phyloP scores from a whole-genome alignment of 2,329 filamentous ascomycete species.

The Colletotrichum paranaense region DNA sequence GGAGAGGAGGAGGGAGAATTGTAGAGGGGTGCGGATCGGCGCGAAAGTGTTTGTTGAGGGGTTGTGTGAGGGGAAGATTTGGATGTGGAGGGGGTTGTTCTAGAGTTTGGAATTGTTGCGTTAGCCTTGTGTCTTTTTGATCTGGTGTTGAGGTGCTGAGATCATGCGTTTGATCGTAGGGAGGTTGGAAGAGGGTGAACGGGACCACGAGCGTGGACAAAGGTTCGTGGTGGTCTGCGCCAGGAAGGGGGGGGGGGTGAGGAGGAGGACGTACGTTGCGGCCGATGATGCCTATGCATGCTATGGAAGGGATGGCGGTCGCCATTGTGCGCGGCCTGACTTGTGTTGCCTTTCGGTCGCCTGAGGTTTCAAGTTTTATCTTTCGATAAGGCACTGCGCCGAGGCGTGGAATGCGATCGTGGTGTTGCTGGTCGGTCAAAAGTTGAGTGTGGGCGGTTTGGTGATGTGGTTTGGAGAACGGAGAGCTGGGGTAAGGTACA shows the following conservation, averaged over 20 bases:
- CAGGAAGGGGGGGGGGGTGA: neutral
- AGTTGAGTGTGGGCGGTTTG: neutral
- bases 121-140: slow-evolving; percentile 14
- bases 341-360: neutral
- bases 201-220: neutral
- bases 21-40: slow-evolving; percentile 78
- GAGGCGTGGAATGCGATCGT: neutral
- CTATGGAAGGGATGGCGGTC: slow-evolving; percentile 80
- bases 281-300: slow-evolving; percentile 93
- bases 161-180: too few species aligned
- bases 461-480: slow-evolving; percentile 17
- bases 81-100: slow-evolving; percentile 97
- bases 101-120: slow-evolving; percentile 49
- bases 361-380: neutral
- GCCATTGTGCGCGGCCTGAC: slow-evolving; percentile 60
- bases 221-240: neutral
- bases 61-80: slow-evolving; percentile 84
- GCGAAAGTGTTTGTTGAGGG: slow-evolving; percentile 61
- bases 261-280: slow-evolving; percentile 75
- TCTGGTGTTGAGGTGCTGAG: neutral
- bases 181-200: neutral
- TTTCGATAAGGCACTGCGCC: neutral
- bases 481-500: slow-evolving; percentile 18
- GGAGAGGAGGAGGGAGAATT: slow-evolving; percentile 92
- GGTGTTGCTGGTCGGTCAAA: neutral